Evolutionary conservation across 2,329 filamentous ascomycete species (phyloP), one percentile per base, ranked within the genome.

Genomic region (Xylariaceae sp.): DNA sequence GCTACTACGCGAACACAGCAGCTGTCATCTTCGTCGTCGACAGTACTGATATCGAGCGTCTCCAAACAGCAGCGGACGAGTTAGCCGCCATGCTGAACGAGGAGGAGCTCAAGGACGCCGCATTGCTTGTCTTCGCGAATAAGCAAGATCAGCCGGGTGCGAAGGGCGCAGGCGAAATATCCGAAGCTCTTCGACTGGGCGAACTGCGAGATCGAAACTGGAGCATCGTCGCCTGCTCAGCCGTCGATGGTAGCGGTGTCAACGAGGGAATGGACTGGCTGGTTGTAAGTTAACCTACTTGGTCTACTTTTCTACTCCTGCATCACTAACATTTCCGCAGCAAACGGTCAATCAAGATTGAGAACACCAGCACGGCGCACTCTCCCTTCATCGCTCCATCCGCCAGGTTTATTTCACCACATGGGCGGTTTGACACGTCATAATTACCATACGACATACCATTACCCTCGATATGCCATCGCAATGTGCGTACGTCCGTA

Each of bases 181-280:
- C 89, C 52, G 92, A 97, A 74, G 92, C 92, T 46, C 74, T 99
- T 71, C 87, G 87, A 65, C 74, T 99, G 62, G 92, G 90, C 50
- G 91, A 96, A 72, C 76, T 99, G 69, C 87, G 92, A 65, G 94
- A 99, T 72, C 83, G 94, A 67, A 99, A 97, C 79, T 99, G 94
- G 94, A 97, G 91, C 72, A 99, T 99, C 69, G 91, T 99, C 70
- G 92, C 92, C 19, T 99, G 94, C 73, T 95, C 89, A 62, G 94
- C 94, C 13, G 92, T 99, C 53, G 94, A 96, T 69, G 94, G 94
- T 41, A 88, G 88, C 67, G 94, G 94, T 70, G 89, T 99, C 42
- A 89, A 87, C 59, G 94, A 99, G 74, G 94, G 94, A 56, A 99
- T 99, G 94, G 94, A 99, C 73, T 99, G 94, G 94, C 78, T 99